phyloP scores from a whole-genome alignment of 306 rosid genomes.

The Geum urbanum region DNA sequence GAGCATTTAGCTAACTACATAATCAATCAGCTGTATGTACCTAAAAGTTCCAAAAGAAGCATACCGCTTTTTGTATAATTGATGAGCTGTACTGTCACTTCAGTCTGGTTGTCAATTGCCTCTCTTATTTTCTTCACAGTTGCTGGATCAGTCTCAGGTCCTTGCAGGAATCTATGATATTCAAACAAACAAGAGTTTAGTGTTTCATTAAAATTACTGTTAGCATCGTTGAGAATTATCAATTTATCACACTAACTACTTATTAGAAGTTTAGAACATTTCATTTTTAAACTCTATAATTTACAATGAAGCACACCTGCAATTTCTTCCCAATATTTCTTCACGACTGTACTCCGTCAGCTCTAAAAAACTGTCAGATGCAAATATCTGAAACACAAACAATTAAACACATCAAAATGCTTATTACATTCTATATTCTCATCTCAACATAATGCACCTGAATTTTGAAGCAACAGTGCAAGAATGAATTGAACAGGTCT shows the following conservation, averaged over 20 bases:
- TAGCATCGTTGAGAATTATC: background rate
- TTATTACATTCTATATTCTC: constrained; percentile 9
- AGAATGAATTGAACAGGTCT: background rate
- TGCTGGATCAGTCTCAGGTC: constrained; percentile 92
- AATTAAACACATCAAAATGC: constrained; percentile 7
- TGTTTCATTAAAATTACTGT: background rate
- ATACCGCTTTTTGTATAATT: constrained; percentile 85
- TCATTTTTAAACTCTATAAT: background rate
- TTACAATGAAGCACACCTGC: constrained; percentile 54
- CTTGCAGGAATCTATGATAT: constrained; percentile 76
- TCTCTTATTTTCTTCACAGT: constrained; percentile 85
- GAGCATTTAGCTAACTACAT: background rate
- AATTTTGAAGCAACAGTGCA: background rate
- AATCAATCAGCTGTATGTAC: background rate
- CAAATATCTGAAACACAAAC: constrained; percentile 68
- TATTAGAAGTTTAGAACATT: background rate
- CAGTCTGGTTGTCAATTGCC: constrained; percentile 86
- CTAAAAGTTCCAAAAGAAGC: constrained; percentile 15
- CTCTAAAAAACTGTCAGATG: constrained; percentile 97
- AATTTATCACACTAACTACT: background rate
- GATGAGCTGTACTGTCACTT: constrained; percentile 90
- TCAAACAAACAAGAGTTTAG: constrained; percentile 21
- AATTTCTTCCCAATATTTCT: constrained; percentile 95
- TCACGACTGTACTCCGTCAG: constrained; percentile 94
- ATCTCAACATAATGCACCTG: constrained; percentile 9